Evolutionary conservation across 495 filamentous ascomycete species (phyloP).

Genomic region (Penicillium subrubescens): DNA sequence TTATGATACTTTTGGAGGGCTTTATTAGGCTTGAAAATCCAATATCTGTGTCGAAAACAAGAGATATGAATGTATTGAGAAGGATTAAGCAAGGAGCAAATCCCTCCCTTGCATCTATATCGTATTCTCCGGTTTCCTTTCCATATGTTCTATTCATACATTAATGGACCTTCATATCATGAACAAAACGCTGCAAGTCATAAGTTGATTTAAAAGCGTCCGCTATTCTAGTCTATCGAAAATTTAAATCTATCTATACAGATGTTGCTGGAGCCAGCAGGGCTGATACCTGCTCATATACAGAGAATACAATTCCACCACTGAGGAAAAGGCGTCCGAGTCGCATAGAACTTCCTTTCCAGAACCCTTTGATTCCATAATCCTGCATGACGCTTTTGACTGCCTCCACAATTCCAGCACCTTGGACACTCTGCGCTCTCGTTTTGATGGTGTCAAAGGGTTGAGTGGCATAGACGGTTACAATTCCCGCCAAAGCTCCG

Average conservation of each 20-base stretch:
- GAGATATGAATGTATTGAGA: no score
- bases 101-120: not conserved
- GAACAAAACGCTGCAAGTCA: not conserved
- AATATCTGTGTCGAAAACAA: no score
- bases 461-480: conserved; percentile 65
- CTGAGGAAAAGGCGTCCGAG: conserved; percentile 62
- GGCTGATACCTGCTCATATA: conserved; percentile 57
- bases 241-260: not conserved
- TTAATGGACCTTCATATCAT: not conserved
- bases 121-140: not conserved
- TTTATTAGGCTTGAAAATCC: no score
- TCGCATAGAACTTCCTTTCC: conserved; percentile 69
- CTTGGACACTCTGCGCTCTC: conserved; percentile 56
- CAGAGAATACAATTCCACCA: conserved; percentile 67
- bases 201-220: not conserved
- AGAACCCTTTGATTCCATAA: conserved; percentile 61
- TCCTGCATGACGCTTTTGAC: conserved; percentile 52
- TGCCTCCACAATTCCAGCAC: conserved; percentile 55
- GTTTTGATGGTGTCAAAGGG: conserved; percentile 73
- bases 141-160: not conserved
- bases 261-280: not conserved
- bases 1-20: no score
- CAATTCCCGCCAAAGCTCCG: conserved; percentile 59
- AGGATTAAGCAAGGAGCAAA: not conserved
- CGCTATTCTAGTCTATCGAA: not conserved